Evolutionary conservation across 306 rosid genomes (phyloP).

Genomic region (Castanea sativa): DNA sequence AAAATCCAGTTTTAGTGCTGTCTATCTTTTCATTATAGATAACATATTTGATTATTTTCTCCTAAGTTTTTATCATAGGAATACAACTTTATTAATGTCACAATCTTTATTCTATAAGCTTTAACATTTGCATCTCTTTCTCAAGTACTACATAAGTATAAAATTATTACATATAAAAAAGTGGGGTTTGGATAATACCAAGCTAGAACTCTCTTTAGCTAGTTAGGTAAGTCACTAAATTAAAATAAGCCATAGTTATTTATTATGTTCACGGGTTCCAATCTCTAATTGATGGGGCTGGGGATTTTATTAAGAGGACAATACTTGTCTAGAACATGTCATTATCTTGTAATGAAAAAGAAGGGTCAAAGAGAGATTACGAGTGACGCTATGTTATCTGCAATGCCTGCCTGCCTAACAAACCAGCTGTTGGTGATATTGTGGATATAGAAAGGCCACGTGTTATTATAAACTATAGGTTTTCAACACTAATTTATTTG

Average conservation of each 20-base stretch:
- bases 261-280: constrained; percentile 17
- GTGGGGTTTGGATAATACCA: constrained; percentile 5
- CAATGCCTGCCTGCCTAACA: constrained; percentile 35
- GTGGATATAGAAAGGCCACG: constrained; percentile 44
- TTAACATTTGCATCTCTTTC: constrained; percentile 27
- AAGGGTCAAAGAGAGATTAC: constrained; percentile 27
- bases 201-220: constrained; percentile 7
- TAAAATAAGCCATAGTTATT: constrained; percentile 5
- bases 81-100: constrained; percentile 47
- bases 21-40: constrained; percentile 28
- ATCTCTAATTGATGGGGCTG: constrained; percentile 30
- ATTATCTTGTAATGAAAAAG: constrained; percentile 17
- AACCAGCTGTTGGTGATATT: constrained; percentile 22
- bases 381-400: constrained; percentile 7
- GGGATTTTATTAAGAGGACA: constrained; percentile 26
- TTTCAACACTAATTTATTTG: too few species aligned
- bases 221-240: constrained; percentile 27
- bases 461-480: constrained; percentile 16
- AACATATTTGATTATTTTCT: constrained; percentile 17
- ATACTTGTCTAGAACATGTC: constrained; percentile 23
- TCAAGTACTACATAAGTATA: too few species aligned
- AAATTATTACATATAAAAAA: constrained; percentile 7
- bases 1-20: constrained; percentile 30
- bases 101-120: constrained; percentile 15
- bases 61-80: constrained; percentile 19